These are phyloP conservation scores for Aspergillus carlsbadensis DNA, from an alignment of 495 filamentous ascomycete genomes.

Conservation along the genomic window DNA sequence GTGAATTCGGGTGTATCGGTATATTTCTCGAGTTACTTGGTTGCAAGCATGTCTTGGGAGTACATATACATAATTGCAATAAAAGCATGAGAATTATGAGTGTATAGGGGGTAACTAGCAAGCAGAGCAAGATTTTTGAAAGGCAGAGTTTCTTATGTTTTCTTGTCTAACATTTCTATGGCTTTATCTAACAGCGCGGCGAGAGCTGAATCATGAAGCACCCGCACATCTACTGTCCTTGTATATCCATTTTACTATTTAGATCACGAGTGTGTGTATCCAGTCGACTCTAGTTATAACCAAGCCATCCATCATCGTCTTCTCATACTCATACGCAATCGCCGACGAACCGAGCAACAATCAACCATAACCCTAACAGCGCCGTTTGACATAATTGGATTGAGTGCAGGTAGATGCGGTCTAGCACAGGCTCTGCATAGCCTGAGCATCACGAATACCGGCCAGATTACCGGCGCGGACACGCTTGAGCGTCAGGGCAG, in stretches of 20 bases:
- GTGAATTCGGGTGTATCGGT: too few species aligned
- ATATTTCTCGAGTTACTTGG: background rate
- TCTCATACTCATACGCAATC: background rate
- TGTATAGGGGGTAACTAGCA: too few species aligned
- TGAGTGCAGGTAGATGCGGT: background rate
- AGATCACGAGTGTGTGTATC: background rate
- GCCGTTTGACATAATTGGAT: background rate
- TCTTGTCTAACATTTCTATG: background rate
- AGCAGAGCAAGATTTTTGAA: too few species aligned
- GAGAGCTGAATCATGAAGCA: constrained; percentile 2
- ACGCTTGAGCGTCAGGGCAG: constrained; percentile 86
- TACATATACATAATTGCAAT: background rate
- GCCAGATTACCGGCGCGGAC: constrained; percentile 74
- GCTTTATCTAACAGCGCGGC: background rate
- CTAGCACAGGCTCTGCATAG: constrained; percentile 40
- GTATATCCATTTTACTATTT: background rate
- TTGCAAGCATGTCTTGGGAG: background rate
- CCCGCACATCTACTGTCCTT: background rate
- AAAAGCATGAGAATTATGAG: background rate
- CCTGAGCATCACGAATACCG: constrained; percentile 72
- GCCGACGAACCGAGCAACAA: background rate
- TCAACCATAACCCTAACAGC: background rate
- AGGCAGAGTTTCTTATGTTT: background rate
- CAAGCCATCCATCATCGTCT: background rate
- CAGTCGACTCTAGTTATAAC: background rate